These are phyloP conservation scores for Emergomyces africanus DNA, from an alignment of 2,329 filamentous ascomycete genomes.

Conservation along the genomic window DNA sequence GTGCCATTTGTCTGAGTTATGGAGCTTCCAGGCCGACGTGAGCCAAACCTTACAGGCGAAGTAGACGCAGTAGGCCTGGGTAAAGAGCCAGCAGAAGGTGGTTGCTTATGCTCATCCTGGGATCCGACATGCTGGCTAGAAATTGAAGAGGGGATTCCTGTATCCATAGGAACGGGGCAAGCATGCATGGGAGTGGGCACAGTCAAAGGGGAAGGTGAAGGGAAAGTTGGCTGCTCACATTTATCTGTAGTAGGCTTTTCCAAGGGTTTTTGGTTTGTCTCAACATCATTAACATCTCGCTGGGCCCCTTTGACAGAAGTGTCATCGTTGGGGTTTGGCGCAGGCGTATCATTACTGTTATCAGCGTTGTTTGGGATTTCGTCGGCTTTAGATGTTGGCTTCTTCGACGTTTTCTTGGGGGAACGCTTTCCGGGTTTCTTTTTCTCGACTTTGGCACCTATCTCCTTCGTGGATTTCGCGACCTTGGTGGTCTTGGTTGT, in stretches of 20 bases:
- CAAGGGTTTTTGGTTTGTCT: not conserved
- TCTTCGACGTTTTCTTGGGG: slow-evolving; percentile 10
- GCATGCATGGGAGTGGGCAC: not conserved
- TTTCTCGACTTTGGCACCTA: slow-evolving; percentile 6
- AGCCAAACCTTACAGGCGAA: not conserved
- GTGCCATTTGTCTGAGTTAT: not conserved
- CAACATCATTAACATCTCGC: not conserved
- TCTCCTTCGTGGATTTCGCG: not conserved
- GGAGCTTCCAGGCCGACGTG: not conserved
- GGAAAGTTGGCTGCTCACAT: not conserved
- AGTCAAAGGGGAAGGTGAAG: not conserved
- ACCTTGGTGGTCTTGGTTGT: not conserved
- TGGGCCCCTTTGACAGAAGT: not conserved
- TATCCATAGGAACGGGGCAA: not conserved
- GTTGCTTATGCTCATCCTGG: not conserved
- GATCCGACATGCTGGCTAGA: not conserved
- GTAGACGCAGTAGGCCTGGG: not conserved
- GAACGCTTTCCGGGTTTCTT: slow-evolving; percentile 5
- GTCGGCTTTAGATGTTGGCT: not conserved
- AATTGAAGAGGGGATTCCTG: not conserved
- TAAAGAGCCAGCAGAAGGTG: not conserved
- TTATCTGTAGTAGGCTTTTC: not conserved
- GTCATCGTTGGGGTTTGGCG: not conserved
- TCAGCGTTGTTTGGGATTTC: not conserved
- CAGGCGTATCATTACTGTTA: not conserved